Conservation (phyloP, 768 basidiomycete species). For the Suillus clintonianus region DNA sequence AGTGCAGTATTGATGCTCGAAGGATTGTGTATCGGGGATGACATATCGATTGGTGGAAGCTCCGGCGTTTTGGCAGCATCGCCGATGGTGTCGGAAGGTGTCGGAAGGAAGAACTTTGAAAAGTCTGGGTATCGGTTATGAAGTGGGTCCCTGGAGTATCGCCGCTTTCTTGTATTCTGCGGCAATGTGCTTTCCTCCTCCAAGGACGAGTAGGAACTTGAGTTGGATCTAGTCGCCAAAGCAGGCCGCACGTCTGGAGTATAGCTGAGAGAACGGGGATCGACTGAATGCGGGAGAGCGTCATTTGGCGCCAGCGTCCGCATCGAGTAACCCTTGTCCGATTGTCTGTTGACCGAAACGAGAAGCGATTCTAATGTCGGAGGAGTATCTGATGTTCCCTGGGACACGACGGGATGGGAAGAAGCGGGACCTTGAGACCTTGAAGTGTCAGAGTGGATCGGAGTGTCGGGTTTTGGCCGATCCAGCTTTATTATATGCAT, state of each 20-base stretch:
- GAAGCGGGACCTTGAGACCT: not conserved
- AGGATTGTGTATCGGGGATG: not conserved
- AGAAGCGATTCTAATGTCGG: not conserved
- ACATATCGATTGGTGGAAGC: not conserved
- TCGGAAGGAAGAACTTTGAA: conserved; percentile 30
- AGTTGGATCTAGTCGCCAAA: not conserved
- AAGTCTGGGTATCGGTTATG: conserved; percentile 34
- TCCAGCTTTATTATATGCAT: not conserved
- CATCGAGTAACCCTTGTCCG: not conserved
- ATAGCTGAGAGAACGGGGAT: not conserved
- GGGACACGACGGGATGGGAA: not conserved
- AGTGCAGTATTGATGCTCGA: not conserved
- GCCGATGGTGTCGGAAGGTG: not conserved
- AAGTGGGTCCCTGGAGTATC: conserved; percentile 34
- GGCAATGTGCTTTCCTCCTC: not conserved
- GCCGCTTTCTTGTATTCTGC: not conserved
- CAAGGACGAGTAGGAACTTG: not conserved
- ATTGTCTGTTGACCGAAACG: not conserved
- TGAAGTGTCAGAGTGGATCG: not conserved
- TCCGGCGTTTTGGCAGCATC: not conserved
- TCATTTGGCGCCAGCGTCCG: not conserved
- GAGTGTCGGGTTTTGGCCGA: not conserved
- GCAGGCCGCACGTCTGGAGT: not conserved
- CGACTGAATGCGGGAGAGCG: not conserved
- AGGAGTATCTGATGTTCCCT: not conserved